Base-by-base conservation (phyloP, 2,329 filamentous ascomycete species). In the Chrysoporthe puriensis region DNA sequence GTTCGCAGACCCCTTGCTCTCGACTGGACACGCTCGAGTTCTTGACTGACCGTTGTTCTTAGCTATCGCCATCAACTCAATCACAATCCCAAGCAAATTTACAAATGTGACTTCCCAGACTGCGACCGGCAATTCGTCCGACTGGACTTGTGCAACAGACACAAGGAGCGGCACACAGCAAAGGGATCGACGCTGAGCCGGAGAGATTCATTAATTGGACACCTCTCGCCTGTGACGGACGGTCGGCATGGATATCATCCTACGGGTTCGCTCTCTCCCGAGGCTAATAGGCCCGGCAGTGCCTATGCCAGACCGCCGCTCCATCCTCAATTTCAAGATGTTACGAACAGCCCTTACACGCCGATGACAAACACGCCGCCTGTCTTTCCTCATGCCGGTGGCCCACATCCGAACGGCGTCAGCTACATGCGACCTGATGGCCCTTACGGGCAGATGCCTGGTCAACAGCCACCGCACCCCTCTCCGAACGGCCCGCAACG, bases 21-120 rank as follows among this genome's bases (percentile, higher is more conserved):
- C 32, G 21, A 32, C 11, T 11, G 9, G 5, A 26, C 7, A 56
- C 13, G 21, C 21, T 34, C 52, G 32, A 32, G 14, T 56, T n/a
- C 16, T 14, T 13, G 7, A 16, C 57, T 44, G 36, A 16, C 54
- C 61, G n/a, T 65, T 26, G 42, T 9, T 52, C 26, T 57, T 69
- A 90, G 88, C 58, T 89, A 97, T 81, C 89, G 96, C 58, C 95
- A 98, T 80, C 94, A 98, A 80, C 82, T 98, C 73, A 99, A 99
- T 77, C 96, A 98, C 80, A 91, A 92, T 67, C 95, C 95, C 21
- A 97, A 97, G 80, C 93, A 96, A 76, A 97, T 97, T 66, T 98
- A 97, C 77, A 88, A 89, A 75, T 98, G 96, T 82, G 93, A 96
- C 76, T 97, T 94, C 74, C 92, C 93, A 26, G 93, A 94, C 75